Evolutionary conservation across 1,284 basidiomycete species (phyloP).

Genomic region (Ceratobasidium sp.): DNA sequence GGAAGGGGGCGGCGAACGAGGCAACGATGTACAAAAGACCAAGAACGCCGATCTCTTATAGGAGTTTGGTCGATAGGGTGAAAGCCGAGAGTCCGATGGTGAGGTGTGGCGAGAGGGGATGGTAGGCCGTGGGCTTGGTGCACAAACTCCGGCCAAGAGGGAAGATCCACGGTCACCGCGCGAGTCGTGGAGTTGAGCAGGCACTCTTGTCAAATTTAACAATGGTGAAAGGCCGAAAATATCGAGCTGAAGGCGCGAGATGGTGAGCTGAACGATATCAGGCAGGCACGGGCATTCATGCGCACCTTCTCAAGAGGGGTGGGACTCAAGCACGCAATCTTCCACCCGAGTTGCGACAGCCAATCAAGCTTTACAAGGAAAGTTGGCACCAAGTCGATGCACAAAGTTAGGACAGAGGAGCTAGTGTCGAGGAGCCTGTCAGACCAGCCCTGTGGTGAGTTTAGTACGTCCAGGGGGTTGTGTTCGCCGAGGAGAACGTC

Average conservation of each 20-base stretch:
- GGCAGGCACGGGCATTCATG: conserved; percentile 16
- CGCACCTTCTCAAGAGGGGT: conserved; percentile 34
- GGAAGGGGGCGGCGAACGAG: conserved; percentile 12
- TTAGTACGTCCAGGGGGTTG: not conserved
- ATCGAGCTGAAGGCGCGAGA: conserved; percentile 24
- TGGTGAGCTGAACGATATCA: not conserved
- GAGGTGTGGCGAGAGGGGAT: not conserved
- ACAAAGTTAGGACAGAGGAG: not conserved
- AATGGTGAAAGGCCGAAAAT: conserved; percentile 3
- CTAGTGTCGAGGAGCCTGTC: conserved; percentile 27
- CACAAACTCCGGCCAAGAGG: conserved; percentile 12
- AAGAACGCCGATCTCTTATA: conserved; percentile 16
- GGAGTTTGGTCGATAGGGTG: not conserved
- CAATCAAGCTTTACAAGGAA: conserved; percentile 28
- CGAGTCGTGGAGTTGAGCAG: not conserved
- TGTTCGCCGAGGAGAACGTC: not conserved
- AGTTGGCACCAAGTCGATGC: not conserved
- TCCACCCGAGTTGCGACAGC: not conserved
- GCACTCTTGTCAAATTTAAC: conserved; percentile 24
- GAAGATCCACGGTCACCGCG: not conserved
- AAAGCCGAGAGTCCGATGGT: conserved; percentile 34
- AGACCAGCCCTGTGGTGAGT: not conserved
- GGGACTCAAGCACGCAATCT: conserved; percentile 40
- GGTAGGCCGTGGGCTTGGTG: conserved; percentile 8
- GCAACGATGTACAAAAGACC: conserved; percentile 20